Evolutionary conservation across 169 alveolate genomes (phyloP), one percentile per base, ranked within the genome.

Genomic region (Eimeria necatrix): DNA sequence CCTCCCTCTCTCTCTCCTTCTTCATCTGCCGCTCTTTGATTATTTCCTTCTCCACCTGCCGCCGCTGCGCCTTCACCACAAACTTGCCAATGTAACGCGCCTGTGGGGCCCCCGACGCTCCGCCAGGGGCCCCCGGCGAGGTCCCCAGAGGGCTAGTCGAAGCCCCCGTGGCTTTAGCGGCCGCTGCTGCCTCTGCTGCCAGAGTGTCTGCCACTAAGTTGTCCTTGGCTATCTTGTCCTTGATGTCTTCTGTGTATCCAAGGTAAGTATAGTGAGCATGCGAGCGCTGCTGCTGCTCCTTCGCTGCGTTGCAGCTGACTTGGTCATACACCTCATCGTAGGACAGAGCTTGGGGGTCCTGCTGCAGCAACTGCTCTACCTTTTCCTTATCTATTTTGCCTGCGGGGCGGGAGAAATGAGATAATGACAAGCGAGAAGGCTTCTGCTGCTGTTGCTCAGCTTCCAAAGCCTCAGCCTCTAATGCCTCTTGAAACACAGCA

Each of bases 261-360:
- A 80, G 71, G 20, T 80, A 80, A 4, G 20, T 49, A 20, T 68
- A 68, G 9, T 48, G 64, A n/a, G 89, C 4, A 48, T 80, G 89
- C 4, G 89, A 6, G 18, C 49, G 12, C 7, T 51, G 48, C 70
- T 80, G 89, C 89, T 26, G 26, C 78, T 89, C 78, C 51, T 73
- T 76, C 16, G 95, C 73, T 49, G 68, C 51, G 14, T 16, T 49
- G 74, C 84, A 22, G 85, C 92, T 61, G 49, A 91, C 74, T 22
- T 78, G 61, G 20, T 91, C 95, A 32, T 68, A 91, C 64, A 91
- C 51, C 61, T 76, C 95, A 60, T 91, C 95, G 70, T 91, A 91
- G 46, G 68, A 4, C 68, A 91, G 64, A 26, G 60, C 85, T 4
- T 86, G 20, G 61, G 95, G 60, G 85, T 91, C 90, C 32, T 91